A percentile compares a stretch with the other conserved stretches of the same genome.
These are phyloP conservation scores for Fusarium graminum DNA, from an alignment of 2,329 filamentous ascomycete species.

Conservation along the genomic window DNA sequence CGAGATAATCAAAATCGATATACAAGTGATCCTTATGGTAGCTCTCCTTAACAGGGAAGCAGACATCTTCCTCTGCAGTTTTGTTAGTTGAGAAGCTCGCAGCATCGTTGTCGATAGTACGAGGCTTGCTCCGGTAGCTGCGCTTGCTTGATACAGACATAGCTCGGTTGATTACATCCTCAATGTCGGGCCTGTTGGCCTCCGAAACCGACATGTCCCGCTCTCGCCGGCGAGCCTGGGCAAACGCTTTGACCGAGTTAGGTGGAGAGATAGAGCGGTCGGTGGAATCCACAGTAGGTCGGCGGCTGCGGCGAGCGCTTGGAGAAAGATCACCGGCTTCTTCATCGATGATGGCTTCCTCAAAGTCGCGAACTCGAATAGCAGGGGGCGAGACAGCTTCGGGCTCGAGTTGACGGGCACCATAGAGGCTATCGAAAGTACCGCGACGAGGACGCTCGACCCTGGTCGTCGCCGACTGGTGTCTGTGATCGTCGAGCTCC, in stretches of 20 bases:
- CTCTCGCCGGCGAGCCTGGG: slow-evolving; percentile 86
- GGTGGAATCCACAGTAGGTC: slow-evolving; percentile 68
- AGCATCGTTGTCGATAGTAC: slow-evolving; percentile 71
- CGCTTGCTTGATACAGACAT: slow-evolving; percentile 76
- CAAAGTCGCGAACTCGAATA: slow-evolving; percentile 81
- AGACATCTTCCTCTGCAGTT: slow-evolving; percentile 87
- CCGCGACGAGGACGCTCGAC: slow-evolving; percentile 74
- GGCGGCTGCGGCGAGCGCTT: slow-evolving; percentile 61
- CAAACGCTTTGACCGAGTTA: slow-evolving; percentile 98
- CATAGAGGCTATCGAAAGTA: slow-evolving; percentile 79
- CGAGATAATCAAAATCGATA: slow-evolving; percentile 93
- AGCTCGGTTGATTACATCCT: slow-evolving; percentile 73
- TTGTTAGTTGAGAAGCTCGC: slow-evolving; percentile 74
- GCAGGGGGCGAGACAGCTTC: slow-evolving; percentile 53
- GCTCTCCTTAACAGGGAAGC: slow-evolving; percentile 83
- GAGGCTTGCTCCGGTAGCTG: slow-evolving; percentile 68
- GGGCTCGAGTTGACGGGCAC: slow-evolving; percentile 61
- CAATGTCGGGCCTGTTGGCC: slow-evolving; percentile 55
- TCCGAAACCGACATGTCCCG: slow-evolving; percentile 74
- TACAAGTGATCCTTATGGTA: slow-evolving; percentile 77
- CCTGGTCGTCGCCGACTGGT: slow-evolving; percentile 71
- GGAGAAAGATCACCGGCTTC: slow-evolving; percentile 72
- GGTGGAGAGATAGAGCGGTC: slow-evolving; percentile 85
- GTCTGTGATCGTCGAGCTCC: slow-evolving; percentile 89
- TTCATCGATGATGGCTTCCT: slow-evolving; percentile 81